Evolutionary conservation across 2,329 filamentous ascomycete genomes (phyloP), one percentile per base, ranked within the genome.

Genomic region (Talaromyces sp.): DNA sequence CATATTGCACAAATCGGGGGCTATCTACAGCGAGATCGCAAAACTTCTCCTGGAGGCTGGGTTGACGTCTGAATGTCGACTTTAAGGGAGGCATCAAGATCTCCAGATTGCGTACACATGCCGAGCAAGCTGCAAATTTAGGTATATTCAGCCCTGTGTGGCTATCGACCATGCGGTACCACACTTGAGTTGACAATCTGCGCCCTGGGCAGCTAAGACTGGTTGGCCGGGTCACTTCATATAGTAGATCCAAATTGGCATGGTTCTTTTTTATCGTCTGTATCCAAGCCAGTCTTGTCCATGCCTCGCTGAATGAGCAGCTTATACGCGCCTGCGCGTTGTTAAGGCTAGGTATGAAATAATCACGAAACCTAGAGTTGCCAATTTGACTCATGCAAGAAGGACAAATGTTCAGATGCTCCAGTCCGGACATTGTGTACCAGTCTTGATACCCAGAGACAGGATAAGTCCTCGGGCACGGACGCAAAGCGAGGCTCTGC

Each of bases 211-310:
- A 77, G 67, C 82, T 77, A 28, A 79, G 82, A 4, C 83, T 81
- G 1, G 83, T 79, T 42, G 91, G 83, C 9, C 84, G 82, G 5
- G 88, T 87, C 37, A 96, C 81, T 40, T 84, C 83, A 63, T 88
- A 85, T 33, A 97, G 81, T 5, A 96, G 77, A 12, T 84, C 83
- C 44, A 95, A 77, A 66, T 91, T 86, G 2, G 83, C 80, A 18
- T 84, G 80, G 12, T 85, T 78, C 67, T 91, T 85, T 74, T 92
- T 92, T 59, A 90, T 79, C 1, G 88, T 93, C 66, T 96, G 82
- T 2, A 93, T 82, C 86, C 90, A 96, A 0, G 92, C 92, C 42
- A 96, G 86, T 31, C 91, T 87, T 69, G 91, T 88, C 91, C 92
- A 97, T 0, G 88, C 85, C 12, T 86, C 83, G 33, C 90, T 91